These are phyloP conservation scores for Radiomyces spectabilis DNA, from an alignment of 192 early-diverging fungal genomes.

Conservation along the genomic window DNA sequence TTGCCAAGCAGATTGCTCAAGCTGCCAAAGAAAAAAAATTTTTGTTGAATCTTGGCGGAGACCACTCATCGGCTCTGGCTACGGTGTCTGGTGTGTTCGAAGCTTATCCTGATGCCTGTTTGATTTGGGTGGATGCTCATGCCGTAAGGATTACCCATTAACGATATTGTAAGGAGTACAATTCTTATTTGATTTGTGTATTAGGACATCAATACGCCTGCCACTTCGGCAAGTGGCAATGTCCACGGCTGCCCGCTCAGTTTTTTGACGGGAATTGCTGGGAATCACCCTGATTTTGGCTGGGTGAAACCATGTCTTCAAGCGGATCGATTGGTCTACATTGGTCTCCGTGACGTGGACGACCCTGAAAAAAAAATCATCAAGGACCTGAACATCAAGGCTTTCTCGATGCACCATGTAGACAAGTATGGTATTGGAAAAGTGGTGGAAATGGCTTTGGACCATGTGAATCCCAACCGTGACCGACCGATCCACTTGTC, in stretches of 20 bases:
- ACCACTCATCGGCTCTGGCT: constrained; percentile 91
- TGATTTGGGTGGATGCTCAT: constrained; percentile 96
- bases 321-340: constrained; percentile 79
- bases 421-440: constrained; percentile 90
- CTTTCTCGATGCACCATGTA: constrained; percentile 94
- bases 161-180: not conserved
- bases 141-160: constrained; percentile 61
- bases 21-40: constrained; percentile 62
- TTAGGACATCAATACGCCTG: constrained; percentile 88
- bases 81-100: constrained; percentile 75
- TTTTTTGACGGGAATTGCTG: constrained; percentile 79
- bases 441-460: constrained; percentile 86
- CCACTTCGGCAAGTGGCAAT: constrained; percentile 83
- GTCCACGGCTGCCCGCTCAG: constrained; percentile 95
- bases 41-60: constrained; percentile 91
- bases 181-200: not conserved
- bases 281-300: constrained; percentile 50
- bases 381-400: constrained; percentile 79
- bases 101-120: constrained; percentile 71
- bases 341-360: constrained; percentile 94
- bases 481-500: constrained; percentile 78
- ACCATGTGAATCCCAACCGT: constrained; percentile 71
- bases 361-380: constrained; percentile 78
- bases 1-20: constrained; percentile 56
- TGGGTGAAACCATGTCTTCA: constrained; percentile 79